Conservation (phyloP, 768 basidiomycete species). For the Coprinellus aureogranulatus region DNA sequence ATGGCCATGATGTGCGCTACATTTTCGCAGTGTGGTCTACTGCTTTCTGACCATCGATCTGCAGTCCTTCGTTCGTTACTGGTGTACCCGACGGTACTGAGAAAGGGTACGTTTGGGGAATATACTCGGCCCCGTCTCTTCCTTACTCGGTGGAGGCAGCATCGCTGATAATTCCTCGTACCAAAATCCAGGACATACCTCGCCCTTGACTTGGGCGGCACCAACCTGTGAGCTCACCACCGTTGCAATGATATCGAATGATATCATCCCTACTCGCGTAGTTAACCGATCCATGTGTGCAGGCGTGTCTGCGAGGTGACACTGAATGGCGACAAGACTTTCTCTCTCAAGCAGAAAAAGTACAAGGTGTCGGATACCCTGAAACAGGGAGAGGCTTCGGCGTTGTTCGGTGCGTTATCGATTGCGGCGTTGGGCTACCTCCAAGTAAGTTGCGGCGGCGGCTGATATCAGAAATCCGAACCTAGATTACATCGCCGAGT, state of each 20-base stretch:
- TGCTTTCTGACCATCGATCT: too few species aligned
- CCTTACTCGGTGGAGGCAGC: constrained; percentile 1
- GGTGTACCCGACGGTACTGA: constrained; percentile 93
- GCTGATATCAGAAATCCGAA: constrained; percentile 1
- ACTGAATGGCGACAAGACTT: constrained; percentile 86
- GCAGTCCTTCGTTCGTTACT: constrained; percentile 91
- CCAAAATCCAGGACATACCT: constrained; percentile 73
- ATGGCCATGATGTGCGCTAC: constrained; percentile 96
- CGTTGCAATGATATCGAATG: neutral
- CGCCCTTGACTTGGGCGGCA: constrained; percentile 95
- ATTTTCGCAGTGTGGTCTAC: too few species aligned
- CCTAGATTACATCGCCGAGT: constrained; percentile 95
- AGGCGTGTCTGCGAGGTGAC: constrained; percentile 95
- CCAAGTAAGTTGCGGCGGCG: neutral
- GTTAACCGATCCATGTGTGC: neutral
- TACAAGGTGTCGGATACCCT: constrained; percentile 92
- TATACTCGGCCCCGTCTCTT: too few species aligned
- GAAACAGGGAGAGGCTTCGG: constrained; percentile 87
- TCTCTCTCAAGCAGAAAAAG: constrained; percentile 90
- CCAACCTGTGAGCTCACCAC: constrained; percentile 74
- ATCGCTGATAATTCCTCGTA: constrained; percentile 13
- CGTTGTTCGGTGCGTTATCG: constrained; percentile 69
- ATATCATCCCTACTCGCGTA: constrained; percentile 8
- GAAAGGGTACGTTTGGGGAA: constrained; percentile 68
- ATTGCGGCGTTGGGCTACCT: constrained; percentile 8